phyloP scores from a whole-genome alignment of 352 stramenopile species.

The Pythium utonaiense region DNA sequence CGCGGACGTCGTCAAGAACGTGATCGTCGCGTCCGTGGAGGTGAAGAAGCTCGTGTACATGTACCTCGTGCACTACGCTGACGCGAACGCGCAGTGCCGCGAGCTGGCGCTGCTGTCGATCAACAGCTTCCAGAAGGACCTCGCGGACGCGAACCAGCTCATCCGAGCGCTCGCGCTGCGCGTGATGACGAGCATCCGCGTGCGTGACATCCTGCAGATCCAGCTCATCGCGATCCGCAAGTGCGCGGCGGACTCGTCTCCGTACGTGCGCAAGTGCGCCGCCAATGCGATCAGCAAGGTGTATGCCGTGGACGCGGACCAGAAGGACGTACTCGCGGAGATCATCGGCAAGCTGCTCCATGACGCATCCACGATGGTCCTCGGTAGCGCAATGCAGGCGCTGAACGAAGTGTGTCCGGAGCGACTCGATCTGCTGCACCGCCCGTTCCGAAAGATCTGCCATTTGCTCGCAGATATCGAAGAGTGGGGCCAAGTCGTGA shows the following conservation, averaged over 20 bases:
- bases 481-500: conserved; percentile 98
- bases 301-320: conserved; percentile 81
- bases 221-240: conserved; percentile 96
- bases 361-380: conserved; percentile 96
- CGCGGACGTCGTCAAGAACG: conserved; percentile 96
- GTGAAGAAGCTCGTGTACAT: conserved; percentile 99
- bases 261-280: conserved; percentile 98
- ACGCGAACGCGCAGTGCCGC: conserved; percentile 92
- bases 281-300: conserved; percentile 96
- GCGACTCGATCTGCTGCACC: conserved; percentile 93
- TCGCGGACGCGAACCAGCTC: conserved; percentile 93
- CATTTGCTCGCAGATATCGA: conserved; percentile 98
- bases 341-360: conserved; percentile 94
- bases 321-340: conserved; percentile 89
- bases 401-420: conserved; percentile 96
- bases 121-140: conserved; percentile 98
- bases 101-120: conserved; percentile 97
- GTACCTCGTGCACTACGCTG: conserved; percentile 98
- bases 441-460: conserved; percentile 96
- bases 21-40: conserved; percentile 93
- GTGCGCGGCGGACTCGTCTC: conserved; percentile 88
- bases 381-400: conserved; percentile 93
- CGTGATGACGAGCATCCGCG: conserved; percentile 97
- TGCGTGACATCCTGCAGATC: conserved; percentile 98
- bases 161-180: conserved; percentile 92